A percentile compares a stretch with the other conserved stretches of the same genome.
Conservation (phyloP, 2,329 filamentous ascomycete species). For the Alternaria ethzedia region DNA sequence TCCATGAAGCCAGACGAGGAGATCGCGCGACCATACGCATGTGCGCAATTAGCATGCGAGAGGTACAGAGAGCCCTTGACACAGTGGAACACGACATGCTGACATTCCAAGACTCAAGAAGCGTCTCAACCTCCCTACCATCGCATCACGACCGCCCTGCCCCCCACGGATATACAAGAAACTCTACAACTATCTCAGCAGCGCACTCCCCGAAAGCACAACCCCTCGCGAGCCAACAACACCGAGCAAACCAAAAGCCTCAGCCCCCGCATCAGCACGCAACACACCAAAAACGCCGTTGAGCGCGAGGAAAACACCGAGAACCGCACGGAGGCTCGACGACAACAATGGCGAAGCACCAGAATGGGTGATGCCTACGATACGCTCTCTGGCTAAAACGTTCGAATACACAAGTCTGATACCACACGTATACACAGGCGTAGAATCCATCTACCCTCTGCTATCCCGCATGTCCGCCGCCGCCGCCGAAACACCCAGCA, state of each 20-base stretch:
- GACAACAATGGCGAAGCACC: constrained; percentile 28
- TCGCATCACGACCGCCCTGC: constrained; percentile 44
- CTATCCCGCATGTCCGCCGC: constrained; percentile 39
- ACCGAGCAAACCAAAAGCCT: constrained; percentile 37
- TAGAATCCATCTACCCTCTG: constrained; percentile 62
- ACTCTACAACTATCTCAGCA: constrained; percentile 80
- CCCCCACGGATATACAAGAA: constrained; percentile 72
- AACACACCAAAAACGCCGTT: constrained; percentile 37
- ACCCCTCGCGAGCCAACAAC: constrained; percentile 35
- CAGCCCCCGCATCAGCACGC: constrained; percentile 27
- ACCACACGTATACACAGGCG: constrained; percentile 76
- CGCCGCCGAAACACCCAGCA: constrained; percentile 50
- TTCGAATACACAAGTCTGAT: constrained; percentile 67
- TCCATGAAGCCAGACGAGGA: constrained; percentile 47
- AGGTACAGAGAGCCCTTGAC: constrained; percentile 57
- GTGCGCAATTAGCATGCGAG: constrained; percentile 74
- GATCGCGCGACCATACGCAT: constrained; percentile 47
- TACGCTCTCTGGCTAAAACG: constrained; percentile 69
- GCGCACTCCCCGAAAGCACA: constrained; percentile 63
- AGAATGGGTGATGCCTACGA: constrained; percentile 71
- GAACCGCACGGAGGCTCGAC: constrained; percentile 21
- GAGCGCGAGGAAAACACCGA: constrained; percentile 30
- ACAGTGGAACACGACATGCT: constrained; percentile 24
- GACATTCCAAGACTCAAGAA: constrained; percentile 67
- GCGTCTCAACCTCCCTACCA: constrained; percentile 43